phyloP scores from a whole-genome alignment of 2,329 filamentous ascomycete genomes.

The Grosmannia clavigera region DNA sequence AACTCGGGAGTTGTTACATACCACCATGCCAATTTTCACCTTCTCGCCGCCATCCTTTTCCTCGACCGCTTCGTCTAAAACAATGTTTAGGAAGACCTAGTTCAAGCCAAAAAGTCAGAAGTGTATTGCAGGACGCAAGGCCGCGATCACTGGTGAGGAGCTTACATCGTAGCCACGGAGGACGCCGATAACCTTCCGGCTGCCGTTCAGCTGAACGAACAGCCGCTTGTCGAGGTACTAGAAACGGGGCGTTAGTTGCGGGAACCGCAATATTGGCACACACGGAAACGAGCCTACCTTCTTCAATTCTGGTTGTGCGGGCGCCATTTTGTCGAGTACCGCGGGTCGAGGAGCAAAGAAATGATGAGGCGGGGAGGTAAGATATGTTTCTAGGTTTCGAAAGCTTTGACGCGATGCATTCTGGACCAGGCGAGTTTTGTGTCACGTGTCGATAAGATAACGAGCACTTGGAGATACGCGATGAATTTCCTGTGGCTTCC shows the following conservation, averaged over 20 bases:
- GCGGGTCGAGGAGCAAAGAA: neutral
- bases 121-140: neutral
- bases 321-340: slow-evolving; percentile 62
- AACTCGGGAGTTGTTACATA: slow-evolving; percentile 29
- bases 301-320: slow-evolving; percentile 97
- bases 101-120: neutral
- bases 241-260: neutral
- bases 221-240: slow-evolving; percentile 99
- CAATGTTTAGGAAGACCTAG: slow-evolving; percentile 95
- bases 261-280: neutral
- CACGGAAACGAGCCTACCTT: slow-evolving; percentile 48
- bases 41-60: slow-evolving; percentile 90
- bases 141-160: neutral
- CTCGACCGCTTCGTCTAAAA: slow-evolving; percentile 91
- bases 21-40: slow-evolving; percentile 81
- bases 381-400: neutral
- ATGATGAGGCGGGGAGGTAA: neutral
- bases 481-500: neutral
- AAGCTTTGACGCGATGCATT: slow-evolving; percentile 9
- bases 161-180: slow-evolving; percentile 92
- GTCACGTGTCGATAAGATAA: slow-evolving; percentile 41
- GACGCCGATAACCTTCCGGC: slow-evolving; percentile 90
- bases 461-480: neutral
- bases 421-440: slow-evolving; percentile 10
- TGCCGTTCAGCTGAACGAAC: slow-evolving; percentile 95